Evolutionary conservation across 2,329 filamentous ascomycete species (phyloP).

Genomic region (Ophiocordyceps australis): DNA sequence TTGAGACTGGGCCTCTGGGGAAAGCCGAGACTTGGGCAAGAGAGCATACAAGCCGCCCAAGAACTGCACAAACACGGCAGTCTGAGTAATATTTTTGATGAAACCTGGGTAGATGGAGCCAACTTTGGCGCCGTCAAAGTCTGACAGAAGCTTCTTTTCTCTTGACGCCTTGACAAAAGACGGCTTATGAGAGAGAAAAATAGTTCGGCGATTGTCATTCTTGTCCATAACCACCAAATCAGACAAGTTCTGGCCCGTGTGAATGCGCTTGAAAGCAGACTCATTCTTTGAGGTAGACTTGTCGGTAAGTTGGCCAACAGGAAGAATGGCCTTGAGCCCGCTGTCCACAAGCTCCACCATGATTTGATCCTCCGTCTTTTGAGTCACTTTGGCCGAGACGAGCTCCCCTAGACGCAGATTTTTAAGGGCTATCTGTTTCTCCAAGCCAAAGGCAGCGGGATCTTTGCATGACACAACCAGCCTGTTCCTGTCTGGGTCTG

Average conservation of each 20-base stretch:
- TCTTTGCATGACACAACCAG: conserved; percentile 90
- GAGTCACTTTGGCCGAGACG: conserved; percentile 63
- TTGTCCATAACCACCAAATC: conserved; percentile 82
- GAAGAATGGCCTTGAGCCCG: conserved; percentile 61
- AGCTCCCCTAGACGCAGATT: conserved; percentile 55
- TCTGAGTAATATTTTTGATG: conserved; percentile 66
- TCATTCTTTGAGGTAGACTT: conserved; percentile 64
- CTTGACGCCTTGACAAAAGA: conserved; percentile 62
- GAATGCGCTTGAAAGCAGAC: conserved; percentile 61
- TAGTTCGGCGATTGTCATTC: conserved; percentile 54
- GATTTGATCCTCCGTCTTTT: conserved; percentile 61
- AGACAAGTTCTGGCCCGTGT: conserved; percentile 65
- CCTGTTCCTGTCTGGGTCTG: conserved; percentile 51
- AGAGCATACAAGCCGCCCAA: conserved; percentile 59
- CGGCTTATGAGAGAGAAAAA: conserved; percentile 68
- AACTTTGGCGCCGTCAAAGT: conserved; percentile 52
- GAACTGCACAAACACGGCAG: conserved; percentile 80
- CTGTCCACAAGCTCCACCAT: conserved; percentile 58
- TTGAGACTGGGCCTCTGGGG: conserved; percentile 46
- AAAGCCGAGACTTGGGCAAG: conserved; percentile 61
- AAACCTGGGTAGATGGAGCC: conserved; percentile 59
- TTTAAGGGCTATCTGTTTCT: conserved; percentile 61
- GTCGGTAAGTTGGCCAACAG: conserved; percentile 67
- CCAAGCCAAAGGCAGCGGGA: conserved; percentile 53
- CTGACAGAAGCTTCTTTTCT: conserved; percentile 50